These are phyloP conservation scores for Metschnikowia picachoensis DNA, from an alignment of 805 yeast species.

Conservation along the genomic window DNA sequence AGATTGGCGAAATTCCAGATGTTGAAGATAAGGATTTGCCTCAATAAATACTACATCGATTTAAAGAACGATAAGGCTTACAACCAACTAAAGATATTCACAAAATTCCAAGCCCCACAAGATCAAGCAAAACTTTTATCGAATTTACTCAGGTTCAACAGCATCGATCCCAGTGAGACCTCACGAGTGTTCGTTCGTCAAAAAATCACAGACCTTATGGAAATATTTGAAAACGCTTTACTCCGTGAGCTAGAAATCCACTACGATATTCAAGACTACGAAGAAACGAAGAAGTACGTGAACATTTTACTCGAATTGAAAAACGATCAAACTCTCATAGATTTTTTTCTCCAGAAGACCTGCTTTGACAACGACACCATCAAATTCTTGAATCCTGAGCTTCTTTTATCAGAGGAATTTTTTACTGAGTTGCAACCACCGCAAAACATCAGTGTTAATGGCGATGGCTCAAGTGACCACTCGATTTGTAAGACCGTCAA, in stretches of 20 bases:
- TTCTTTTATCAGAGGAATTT: conserved; percentile 22
- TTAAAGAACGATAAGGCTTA: conserved; percentile 38
- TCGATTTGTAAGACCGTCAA: conserved; percentile 5
- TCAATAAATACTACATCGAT: conserved; percentile 46
- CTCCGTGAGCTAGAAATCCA: conserved; percentile 63
- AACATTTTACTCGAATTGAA: conserved; percentile 32
- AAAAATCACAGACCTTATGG: conserved; percentile 53
- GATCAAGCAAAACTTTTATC: conserved; percentile 47
- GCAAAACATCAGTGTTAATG: conserved; percentile 1
- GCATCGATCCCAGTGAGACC: conserved; percentile 29
- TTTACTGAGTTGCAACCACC: conserved; percentile 11
- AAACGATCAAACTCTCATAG: conserved; percentile 41
- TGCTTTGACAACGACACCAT: conserved; percentile 35
- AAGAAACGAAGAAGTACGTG: conserved; percentile 33
- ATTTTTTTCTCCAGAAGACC: conserved; percentile 41
- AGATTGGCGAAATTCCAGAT: conserved; percentile 38
- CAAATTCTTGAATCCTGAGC: conserved; percentile 29
- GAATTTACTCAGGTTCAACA: conserved; percentile 38
- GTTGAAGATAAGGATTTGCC: conserved; percentile 33
- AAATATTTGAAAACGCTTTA: conserved; percentile 68
- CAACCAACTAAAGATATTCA: conserved; percentile 44
- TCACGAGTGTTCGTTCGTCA: conserved; percentile 29
- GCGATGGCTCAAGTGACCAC: neutral
- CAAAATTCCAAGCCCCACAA: conserved; percentile 45
- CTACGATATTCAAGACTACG: conserved; percentile 45